phyloP scores from a whole-genome alignment of 2,329 filamentous ascomycete species.

The Colletotrichum sp. region DNA sequence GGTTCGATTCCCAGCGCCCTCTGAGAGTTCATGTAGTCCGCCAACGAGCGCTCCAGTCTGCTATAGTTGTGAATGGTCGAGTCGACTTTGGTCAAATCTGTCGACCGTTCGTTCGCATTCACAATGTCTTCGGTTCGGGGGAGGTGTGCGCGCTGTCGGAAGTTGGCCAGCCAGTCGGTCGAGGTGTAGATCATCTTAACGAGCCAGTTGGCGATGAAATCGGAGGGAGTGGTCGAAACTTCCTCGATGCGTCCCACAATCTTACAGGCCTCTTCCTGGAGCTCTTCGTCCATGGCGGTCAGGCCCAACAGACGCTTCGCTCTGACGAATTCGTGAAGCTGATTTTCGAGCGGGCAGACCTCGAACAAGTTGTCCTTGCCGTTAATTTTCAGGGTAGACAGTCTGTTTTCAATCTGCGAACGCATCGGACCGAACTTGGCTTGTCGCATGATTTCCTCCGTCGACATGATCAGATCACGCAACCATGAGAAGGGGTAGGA shows the following conservation, averaged over 20 bases:
- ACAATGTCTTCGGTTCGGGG: conserved; percentile 62
- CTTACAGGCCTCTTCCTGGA: conserved; percentile 64
- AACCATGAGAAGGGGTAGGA: conserved; percentile 56
- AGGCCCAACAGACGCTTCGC: conserved; percentile 59
- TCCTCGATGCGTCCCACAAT: conserved; percentile 64
- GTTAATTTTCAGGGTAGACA: conserved; percentile 59
- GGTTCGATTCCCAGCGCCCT: conserved; percentile 51
- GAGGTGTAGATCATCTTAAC: conserved; percentile 56
- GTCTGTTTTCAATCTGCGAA: conserved; percentile 49
- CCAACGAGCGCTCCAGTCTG: conserved; percentile 60
- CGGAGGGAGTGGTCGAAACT: conserved; percentile 52
- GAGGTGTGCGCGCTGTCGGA: conserved; percentile 61
- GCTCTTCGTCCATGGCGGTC: conserved; percentile 63
- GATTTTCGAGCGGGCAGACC: conserved; percentile 59
- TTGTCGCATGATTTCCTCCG: conserved; percentile 43
- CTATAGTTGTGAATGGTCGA: conserved; percentile 65
- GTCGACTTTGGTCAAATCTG: conserved; percentile 60
- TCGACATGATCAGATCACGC: conserved; percentile 61
- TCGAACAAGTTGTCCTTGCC: conserved; percentile 64
- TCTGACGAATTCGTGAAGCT: conserved; percentile 59
- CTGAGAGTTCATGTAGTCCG: conserved; percentile 54
- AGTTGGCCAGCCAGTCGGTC: conserved; percentile 59
- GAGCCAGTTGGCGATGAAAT: conserved; percentile 60
- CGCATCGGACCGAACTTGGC: conserved; percentile 56
- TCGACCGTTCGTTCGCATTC: conserved; percentile 52